Base-by-base conservation (phyloP, 352 stramenopile genomes). In the Globisporangium cystogenes region DNA sequence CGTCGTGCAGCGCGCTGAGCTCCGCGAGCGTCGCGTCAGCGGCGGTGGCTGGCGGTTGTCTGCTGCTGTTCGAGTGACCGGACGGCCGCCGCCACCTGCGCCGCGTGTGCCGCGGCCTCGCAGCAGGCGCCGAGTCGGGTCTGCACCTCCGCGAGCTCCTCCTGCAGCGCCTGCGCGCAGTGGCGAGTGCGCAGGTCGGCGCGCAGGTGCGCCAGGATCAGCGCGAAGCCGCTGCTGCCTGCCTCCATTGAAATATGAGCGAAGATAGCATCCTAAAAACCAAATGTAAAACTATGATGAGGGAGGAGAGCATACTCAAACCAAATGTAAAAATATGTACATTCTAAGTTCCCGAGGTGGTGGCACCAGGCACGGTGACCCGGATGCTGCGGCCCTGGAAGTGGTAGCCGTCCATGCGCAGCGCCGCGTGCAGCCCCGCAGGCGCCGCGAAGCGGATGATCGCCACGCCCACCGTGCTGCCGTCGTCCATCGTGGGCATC, bases 401-500 rank as follows among this genome's bases (percentile, higher is more conserved):
- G 18, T 77, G 75, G 55, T 84, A 87, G 21, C 75, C 71, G 43
- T 87, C 68, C 78, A 89, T 86, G 29, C 64, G n/a, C n/a, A n/a
- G n/a, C n/a, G n/a, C n/a, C n/a, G n/a, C n/a, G n/a, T n/a, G 65
- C 60, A 89, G 52, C 29, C 73, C 67, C 20, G 84, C 73, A n/a
- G 71, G 53, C 14, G 66, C 50, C 3, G 60, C 64, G 59, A 89
- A 89, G 8, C 66, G 70, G 44, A 89, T 69, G 52, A 89, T 69
- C 6, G 78, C 75, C 18, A 87, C 72, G 43, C 75, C 77, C 20
- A 88, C 77, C 14, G 77, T 88, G 55, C 73, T 86, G 48, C 77
- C 71, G 51, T 84, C 72, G n/a, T 73, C 58, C 71, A 86, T 88
- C 18, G 69, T 86, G 16, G 77, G 77, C 71, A 88, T 88, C 50